A percentile compares a stretch with the other conserved stretches of the same genome.
Conservation (phyloP, 1,139 yeast genomes). For the Lodderomyces jiufengensis region DNA sequence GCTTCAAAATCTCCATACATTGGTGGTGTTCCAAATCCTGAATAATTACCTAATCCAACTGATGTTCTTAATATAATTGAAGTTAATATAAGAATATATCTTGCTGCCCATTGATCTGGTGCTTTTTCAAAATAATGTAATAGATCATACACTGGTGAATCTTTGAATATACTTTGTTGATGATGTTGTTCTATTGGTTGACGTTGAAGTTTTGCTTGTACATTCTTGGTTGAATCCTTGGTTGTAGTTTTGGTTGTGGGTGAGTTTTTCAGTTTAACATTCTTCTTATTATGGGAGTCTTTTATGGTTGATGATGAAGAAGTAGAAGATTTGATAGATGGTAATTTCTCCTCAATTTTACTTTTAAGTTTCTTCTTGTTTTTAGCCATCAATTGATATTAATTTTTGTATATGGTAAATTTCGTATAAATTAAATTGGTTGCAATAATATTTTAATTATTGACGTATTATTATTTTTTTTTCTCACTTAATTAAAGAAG, state of each 20-base stretch:
- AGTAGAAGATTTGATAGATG: neutral
- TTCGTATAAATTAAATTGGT: no score
- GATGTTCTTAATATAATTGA: slow-evolving; percentile 79
- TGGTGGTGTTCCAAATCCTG: slow-evolving; percentile 69
- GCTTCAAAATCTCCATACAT: slow-evolving; percentile 97
- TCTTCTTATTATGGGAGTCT: neutral
- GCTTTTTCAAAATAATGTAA: slow-evolving; percentile 48
- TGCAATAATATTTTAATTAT: neutral
- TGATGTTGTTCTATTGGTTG: slow-evolving; percentile 1
- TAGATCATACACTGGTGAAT: slow-evolving; percentile 39
- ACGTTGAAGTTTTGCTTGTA: no score
- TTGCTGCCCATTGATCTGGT: slow-evolving; percentile 86
- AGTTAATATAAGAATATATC: slow-evolving; percentile 70
- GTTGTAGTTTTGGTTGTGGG: neutral
- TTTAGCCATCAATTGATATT: slow-evolving; percentile 10
- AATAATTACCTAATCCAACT: slow-evolving; percentile 84
- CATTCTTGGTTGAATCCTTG: no score
- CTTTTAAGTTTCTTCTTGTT: slow-evolving; percentile 8
- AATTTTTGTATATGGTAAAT: no score
- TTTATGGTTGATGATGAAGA: neutral
- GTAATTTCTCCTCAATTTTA: neutral
- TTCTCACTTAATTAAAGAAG: no score
- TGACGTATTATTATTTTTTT: neutral
- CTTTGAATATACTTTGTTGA: slow-evolving; percentile 18
- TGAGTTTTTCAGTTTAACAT: neutral